phyloP scores from a whole-genome alignment of 1,284 basidiomycete genomes.

The Ustilago curta region DNA sequence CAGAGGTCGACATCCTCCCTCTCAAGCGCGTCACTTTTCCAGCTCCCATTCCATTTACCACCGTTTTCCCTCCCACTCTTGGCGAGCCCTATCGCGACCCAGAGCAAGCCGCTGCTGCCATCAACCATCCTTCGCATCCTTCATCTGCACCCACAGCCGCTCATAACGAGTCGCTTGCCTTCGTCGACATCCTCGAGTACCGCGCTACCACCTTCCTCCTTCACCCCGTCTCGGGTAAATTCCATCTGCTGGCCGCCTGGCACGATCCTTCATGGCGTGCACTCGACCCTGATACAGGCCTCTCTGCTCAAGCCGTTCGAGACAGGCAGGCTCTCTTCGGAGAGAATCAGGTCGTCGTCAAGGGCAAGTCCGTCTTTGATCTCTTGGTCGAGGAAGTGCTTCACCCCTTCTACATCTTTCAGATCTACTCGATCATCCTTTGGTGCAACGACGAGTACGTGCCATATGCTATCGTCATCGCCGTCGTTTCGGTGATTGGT shows the following conservation, averaged over 20 bases:
- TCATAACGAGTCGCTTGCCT: not conserved
- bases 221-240: slow-evolving; percentile 38
- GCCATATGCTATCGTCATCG: slow-evolving; percentile 49
- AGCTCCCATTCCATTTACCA: slow-evolving; percentile 9
- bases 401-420: slow-evolving; percentile 59
- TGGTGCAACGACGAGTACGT: slow-evolving; percentile 56
- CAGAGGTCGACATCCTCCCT: slow-evolving; percentile 38
- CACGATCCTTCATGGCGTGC: slow-evolving; percentile 26
- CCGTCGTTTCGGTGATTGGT: slow-evolving; percentile 40
- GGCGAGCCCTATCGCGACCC: slow-evolving; percentile 19
- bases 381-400: slow-evolving; percentile 50
- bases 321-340: slow-evolving; percentile 47
- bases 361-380: slow-evolving; percentile 31
- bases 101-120: slow-evolving; percentile 20
- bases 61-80: slow-evolving; percentile 32
- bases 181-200: slow-evolving; percentile 44
- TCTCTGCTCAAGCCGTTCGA: slow-evolving; percentile 4
- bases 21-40: slow-evolving; percentile 40
- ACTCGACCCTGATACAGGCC: slow-evolving; percentile 20
- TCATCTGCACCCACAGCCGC: not conserved
- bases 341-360: slow-evolving; percentile 41
- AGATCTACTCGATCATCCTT: slow-evolving; percentile 46
- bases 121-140: slow-evolving; percentile 3
- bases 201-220: slow-evolving; percentile 44
- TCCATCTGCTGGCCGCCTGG: slow-evolving; percentile 41